Base-by-base conservation (phyloP, 1,284 basidiomycete genomes). In the Irpex rosettiformis region DNA sequence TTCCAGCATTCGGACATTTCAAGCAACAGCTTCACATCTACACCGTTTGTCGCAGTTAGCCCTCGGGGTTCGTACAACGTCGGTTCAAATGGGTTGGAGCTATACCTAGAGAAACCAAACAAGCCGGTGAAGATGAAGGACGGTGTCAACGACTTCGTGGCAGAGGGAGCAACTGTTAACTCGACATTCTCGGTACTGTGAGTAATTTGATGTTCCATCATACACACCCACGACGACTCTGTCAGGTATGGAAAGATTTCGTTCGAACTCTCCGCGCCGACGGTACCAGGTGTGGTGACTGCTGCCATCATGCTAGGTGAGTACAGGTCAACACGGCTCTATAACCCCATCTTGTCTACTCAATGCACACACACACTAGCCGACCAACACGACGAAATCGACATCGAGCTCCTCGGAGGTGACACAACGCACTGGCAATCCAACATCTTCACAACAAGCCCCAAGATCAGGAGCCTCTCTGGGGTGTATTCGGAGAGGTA, bases 351-450 rank as follows among this genome's bases (percentile, higher is more conserved):
- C 18, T 24, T 42, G 33, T 45, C n/a, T 48, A 48, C 8, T 29
- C n/a, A 11, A n/a, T 18, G 28, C 58, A 48, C 47, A 27, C 24
- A 27, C n/a, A n/a, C n/a, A n/a, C 22, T 40, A 74, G 75, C 71
- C 16, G 70, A 73, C 47, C 24, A 67, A 28, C 61, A 62, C 27
- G 78, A 80, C 63, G 78, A 81, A 57, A 77, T 80, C 30, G 79
- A 80, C 62, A 66, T 79, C 54, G 79, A 81, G 59, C 64, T 79
- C 5, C 63, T 80, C 8, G 75, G 77, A 27, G 74, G 74, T 6
- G 74, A 78, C 58, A 65, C 70, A 2, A 45, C 48, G 2, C 70
- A 74, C 61, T 81, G 76, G 75, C 78, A 80, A 65, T 76, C 77
- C 43, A 81, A 81, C 63, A 65, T 79, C 30, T 80, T 75, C 62